phyloP scores from a whole-genome alignment of 2,329 filamentous ascomycete species.

The Fusarium cicatricum region DNA sequence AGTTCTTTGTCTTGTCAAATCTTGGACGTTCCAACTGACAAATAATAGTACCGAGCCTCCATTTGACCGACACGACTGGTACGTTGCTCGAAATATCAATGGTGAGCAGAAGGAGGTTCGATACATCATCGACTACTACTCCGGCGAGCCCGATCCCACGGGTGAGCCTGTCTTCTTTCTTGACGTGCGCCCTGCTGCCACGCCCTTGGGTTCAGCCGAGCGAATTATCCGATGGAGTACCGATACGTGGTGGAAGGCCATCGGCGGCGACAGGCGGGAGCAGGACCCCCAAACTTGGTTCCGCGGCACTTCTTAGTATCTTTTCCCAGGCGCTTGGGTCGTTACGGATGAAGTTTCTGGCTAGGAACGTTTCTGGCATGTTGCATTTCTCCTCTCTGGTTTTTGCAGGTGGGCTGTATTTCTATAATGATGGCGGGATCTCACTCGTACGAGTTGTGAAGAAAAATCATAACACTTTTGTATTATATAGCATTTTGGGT shows the following conservation, averaged over 20 bases:
- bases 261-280: constrained; percentile 72
- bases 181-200: constrained; percentile 90
- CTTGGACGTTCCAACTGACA: constrained; percentile 23
- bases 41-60: constrained; percentile 75
- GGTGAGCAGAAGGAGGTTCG: constrained; percentile 79
- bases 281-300: constrained; percentile 49
- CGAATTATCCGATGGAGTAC: constrained; percentile 88
- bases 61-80: constrained; percentile 99
- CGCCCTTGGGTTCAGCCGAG: constrained; percentile 81
- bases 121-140: constrained; percentile 98
- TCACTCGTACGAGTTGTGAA: constrained; percentile 32
- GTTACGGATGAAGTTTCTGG: constrained; percentile 21
- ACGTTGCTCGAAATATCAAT: constrained; percentile 75
- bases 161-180: constrained; percentile 96
- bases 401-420: constrained; percentile 38
- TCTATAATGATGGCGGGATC: constrained; percentile 42
- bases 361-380: constrained; percentile 10
- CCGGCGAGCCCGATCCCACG: constrained; percentile 79
- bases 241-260: constrained; percentile 92
- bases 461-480: constrained; percentile 16
- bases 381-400: constrained; percentile 40
- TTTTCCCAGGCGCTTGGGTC: constrained; percentile 23
- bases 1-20: constrained; percentile 43
- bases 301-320: constrained; percentile 34
- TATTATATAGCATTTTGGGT: constrained; percentile 26